phyloP scores from a whole-genome alignment of 306 rosid species.

The Vigna hirtella region DNA sequence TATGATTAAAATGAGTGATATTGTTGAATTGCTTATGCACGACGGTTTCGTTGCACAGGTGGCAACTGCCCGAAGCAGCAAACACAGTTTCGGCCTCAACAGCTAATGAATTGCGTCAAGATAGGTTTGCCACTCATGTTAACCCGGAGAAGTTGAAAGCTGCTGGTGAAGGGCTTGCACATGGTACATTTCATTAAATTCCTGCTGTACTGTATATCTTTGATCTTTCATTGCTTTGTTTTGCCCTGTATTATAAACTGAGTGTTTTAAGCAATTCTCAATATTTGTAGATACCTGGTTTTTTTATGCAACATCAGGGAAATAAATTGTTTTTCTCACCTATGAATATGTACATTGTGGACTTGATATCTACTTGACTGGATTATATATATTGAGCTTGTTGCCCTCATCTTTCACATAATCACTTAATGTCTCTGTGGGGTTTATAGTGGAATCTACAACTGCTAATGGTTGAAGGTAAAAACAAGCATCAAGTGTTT shows the following conservation, averaged over 20 bases:
- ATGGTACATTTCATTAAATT: constrained; percentile 52
- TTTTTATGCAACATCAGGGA: constrained; percentile 27
- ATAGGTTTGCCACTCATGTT: constrained; percentile 49
- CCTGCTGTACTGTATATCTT: not conserved
- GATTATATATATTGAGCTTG: not conserved
- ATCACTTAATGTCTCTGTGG: not conserved
- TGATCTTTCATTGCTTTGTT: constrained; percentile 16
- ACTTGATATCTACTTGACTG: constrained; percentile 6
- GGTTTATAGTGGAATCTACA: constrained; percentile 23
- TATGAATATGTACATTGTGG: not conserved
- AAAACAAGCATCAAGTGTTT: not conserved
- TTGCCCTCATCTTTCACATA: not conserved
- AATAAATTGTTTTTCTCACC: not conserved
- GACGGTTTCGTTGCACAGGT: constrained; percentile 58
- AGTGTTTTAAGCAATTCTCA: constrained; percentile 4
- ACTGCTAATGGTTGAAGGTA: constrained; percentile 9
- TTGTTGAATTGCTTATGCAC: constrained; percentile 14
- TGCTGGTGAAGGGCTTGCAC: constrained; percentile 83
- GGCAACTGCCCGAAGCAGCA: constrained; percentile 66
- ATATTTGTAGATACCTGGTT: constrained; percentile 7
- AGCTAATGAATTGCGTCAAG: constrained; percentile 83
- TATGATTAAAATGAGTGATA: not conserved
- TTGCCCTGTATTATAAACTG: not conserved
- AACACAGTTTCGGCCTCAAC: constrained; percentile 72
- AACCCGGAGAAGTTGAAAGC: constrained; percentile 89